Evolutionary conservation across 2,329 filamentous ascomycete genomes (phyloP).

Genomic region (Aulographum hederae): DNA sequence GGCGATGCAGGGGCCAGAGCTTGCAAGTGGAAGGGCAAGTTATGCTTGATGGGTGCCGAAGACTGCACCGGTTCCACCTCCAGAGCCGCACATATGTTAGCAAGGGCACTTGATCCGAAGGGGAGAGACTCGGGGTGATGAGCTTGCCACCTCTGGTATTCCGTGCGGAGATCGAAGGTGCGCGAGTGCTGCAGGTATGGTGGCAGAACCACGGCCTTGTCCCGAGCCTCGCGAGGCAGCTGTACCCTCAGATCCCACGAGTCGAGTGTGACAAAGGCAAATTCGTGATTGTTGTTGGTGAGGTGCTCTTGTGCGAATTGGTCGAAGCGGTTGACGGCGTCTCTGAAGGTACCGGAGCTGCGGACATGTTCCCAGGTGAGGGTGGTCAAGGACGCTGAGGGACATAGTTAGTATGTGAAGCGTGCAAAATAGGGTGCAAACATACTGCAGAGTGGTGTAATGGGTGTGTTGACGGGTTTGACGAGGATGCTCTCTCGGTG

Average conservation of each 20-base stretch:
- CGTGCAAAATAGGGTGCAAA: constrained; percentile 4
- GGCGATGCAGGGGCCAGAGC: constrained; percentile 89
- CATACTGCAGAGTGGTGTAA: constrained; percentile 97
- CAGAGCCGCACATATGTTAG: constrained; percentile 94
- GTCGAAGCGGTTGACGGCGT: constrained; percentile 91
- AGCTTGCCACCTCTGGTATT: constrained; percentile 97
- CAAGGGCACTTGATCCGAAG: constrained; percentile 85
- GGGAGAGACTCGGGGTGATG: constrained; percentile 95
- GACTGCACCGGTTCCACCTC: constrained; percentile 97
- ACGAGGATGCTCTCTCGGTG: constrained; percentile 92
- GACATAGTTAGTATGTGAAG: constrained; percentile 2
- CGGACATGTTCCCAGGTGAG: constrained; percentile 98
- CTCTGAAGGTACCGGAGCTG: constrained; percentile 90
- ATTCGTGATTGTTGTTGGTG: constrained; percentile 78
- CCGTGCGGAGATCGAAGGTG: constrained; percentile 88
- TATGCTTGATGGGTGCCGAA: constrained; percentile 96
- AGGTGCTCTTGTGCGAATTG: constrained; percentile 85
- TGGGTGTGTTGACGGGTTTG: constrained; percentile 96
- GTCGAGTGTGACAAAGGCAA: constrained; percentile 95
- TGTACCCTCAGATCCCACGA: constrained; percentile 97
- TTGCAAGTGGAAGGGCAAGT: constrained; percentile 93
- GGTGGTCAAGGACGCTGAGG: constrained; percentile 79
- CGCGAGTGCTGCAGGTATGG: constrained; percentile 95
- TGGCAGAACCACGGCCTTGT: constrained; percentile 92
- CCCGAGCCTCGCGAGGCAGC: constrained; percentile 88